These are phyloP conservation scores for Miscanthus lutarioriparius DNA, from an alignment of 176 grass and related monocot genomes.

Conservation along the genomic window DNA sequence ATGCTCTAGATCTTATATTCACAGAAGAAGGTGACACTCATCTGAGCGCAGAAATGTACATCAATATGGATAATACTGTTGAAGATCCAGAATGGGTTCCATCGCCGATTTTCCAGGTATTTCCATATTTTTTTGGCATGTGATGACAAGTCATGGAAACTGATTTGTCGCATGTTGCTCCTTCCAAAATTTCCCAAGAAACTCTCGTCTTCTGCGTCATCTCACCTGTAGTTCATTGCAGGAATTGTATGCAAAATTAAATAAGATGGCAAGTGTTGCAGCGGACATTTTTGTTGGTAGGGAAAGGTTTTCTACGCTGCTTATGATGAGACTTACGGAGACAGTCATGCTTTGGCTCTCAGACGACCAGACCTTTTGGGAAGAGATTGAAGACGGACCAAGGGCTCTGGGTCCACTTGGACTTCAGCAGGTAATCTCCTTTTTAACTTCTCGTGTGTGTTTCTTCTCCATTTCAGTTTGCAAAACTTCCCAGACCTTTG, in stretches of 20 bases:
- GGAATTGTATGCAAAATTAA: constrained; percentile 89
- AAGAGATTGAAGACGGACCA: constrained; percentile 85
- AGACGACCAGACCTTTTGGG: constrained; percentile 85
- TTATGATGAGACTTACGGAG: constrained; percentile 96
- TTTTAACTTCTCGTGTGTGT: neutral
- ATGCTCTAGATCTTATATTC: constrained; percentile 97
- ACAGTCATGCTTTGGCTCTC: constrained; percentile 86
- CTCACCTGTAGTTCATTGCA: constrained; percentile 40
- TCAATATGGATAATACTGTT: constrained; percentile 62
- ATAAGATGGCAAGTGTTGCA: constrained; percentile 70
- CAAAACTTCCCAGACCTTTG: neutral
- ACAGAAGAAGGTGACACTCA: constrained; percentile 74
- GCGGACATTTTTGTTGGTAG: constrained; percentile 90
- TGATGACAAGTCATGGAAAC: constrained; percentile 12
- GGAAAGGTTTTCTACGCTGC: constrained; percentile 86
- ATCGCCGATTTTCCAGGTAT: constrained; percentile 83
- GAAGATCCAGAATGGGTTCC: constrained; percentile 79
- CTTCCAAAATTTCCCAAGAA: neutral
- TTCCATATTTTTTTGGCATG: neutral
- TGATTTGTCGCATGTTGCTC: neutral
- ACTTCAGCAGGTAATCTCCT: constrained; percentile 68
- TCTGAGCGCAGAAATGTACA: constrained; percentile 89
- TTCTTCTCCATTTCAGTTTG: neutral
- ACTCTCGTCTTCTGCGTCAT: neutral
- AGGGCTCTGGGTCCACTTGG: constrained; percentile 67